Evolutionary conservation across 106 monocot genomes (phyloP), one percentile per base, ranked within the genome.

Genomic region (Dioscorea alata): DNA sequence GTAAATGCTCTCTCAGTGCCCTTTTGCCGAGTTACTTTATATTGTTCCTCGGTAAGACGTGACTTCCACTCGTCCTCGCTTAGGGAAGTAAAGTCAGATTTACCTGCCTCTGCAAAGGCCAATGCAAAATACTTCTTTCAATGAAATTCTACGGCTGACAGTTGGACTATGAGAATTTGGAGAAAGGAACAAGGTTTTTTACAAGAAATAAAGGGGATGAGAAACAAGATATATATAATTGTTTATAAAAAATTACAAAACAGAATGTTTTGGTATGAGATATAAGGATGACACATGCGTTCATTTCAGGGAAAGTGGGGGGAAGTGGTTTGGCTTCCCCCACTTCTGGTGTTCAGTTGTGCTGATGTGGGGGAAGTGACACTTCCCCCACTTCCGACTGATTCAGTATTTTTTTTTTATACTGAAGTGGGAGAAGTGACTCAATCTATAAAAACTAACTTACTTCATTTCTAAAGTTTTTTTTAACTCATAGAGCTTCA

Each of bases 1-100:
- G 91, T 86, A 23, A 91, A 96, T 60, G 95, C 95, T 63, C 95
- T 88, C 75, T 95, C 91, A n/a, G 95, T 96, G 48, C 91, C 91
- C 86, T 92, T 96, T 66, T 96, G 77, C 10, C 89, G 76, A 64
- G 96, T 73, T 48, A 91, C 56, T 24, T 92, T 82, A 66, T 78
- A 89, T 15, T 96, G 88, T 67, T 96, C 84, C 60, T 75, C 53
- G 12, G 86, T 82, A 13, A 96, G 80, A 6, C 86, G 84, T 60
- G 77, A 86, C 72, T 89, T 96, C 96, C 84, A 89, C 50, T 96
- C 91, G 8, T 82, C 88, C 48, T 91, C 80, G 60, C 72, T 91
- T 23, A 91, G 1, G 23, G 83, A 76, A 54, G 73, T 33, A 67
- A 52, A 64, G 62, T 77, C 70, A 20, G 18, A 35, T 28, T 77